Conservation (phyloP, 2,329 filamentous ascomycete species). For the Achaetomium macrosporum region DNA sequence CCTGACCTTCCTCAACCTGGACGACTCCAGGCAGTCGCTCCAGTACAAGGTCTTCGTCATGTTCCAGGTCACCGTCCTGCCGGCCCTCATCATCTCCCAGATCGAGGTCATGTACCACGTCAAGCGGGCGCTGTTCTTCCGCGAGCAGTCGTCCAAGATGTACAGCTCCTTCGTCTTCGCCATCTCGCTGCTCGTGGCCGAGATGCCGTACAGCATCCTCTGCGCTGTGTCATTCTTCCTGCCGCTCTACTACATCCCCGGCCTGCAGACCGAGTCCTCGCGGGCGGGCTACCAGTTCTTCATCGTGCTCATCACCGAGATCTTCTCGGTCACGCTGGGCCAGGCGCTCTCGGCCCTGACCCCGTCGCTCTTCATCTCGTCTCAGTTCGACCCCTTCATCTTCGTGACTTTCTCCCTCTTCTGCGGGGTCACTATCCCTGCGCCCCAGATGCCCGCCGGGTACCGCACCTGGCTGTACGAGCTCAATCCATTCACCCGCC, state of each 20-base stretch:
- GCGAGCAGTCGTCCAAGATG: slow-evolving; percentile 79
- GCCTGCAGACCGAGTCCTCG: slow-evolving; percentile 55
- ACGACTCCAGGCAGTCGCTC: slow-evolving; percentile 67
- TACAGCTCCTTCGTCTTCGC: slow-evolving; percentile 78
- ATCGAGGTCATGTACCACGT: slow-evolving; percentile 81
- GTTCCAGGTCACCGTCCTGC: slow-evolving; percentile 82
- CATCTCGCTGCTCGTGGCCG: slow-evolving; percentile 69
- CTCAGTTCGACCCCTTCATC: slow-evolving; percentile 74
- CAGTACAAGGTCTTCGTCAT: slow-evolving; percentile 86
- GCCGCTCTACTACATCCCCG: slow-evolving; percentile 78
- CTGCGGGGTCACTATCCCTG: slow-evolving; percentile 80
- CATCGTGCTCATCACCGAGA: slow-evolving; percentile 74
- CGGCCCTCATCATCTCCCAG: slow-evolving; percentile 75
- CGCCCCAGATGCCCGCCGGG: slow-evolving; percentile 69
- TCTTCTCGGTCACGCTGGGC: slow-evolving; percentile 76
- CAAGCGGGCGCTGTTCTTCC: slow-evolving; percentile 75
- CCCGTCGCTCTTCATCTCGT: slow-evolving; percentile 70
- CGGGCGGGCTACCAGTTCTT: slow-evolving; percentile 83
- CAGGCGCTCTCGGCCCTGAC: slow-evolving; percentile 73
- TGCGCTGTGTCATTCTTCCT: slow-evolving; percentile 78
- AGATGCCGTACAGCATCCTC: slow-evolving; percentile 76
- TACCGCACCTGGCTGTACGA: slow-evolving; percentile 79
- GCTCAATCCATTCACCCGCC: slow-evolving; percentile 74
- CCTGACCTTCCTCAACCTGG: slow-evolving; percentile 71
- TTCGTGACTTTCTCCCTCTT: slow-evolving; percentile 80